Conservation (phyloP, 2,329 filamentous ascomycete genomes). For the Xylaria sp. region DNA sequence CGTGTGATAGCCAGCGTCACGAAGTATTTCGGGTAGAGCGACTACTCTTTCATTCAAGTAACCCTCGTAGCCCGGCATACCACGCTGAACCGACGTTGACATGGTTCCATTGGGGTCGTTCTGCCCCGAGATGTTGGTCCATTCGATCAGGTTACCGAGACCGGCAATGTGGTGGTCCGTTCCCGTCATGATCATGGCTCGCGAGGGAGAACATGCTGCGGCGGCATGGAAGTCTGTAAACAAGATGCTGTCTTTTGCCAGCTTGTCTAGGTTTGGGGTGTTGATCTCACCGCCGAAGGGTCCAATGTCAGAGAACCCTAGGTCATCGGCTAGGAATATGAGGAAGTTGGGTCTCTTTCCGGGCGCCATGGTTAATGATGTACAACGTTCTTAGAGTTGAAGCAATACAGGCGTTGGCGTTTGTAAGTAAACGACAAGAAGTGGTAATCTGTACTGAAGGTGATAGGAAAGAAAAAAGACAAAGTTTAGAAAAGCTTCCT, state of each 20-base stretch:
- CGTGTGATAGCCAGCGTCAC: slow-evolving; percentile 68
- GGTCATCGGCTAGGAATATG: slow-evolving; percentile 67
- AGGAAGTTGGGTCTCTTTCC: slow-evolving; percentile 67
- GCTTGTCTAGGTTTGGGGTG: slow-evolving; percentile 67
- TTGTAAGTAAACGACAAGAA: neutral
- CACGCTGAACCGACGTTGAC: slow-evolving; percentile 58
- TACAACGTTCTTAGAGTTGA: neutral
- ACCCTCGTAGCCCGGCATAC: slow-evolving; percentile 70
- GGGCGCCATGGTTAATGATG: slow-evolving; percentile 39
- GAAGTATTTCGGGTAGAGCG: slow-evolving; percentile 67
- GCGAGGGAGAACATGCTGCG: slow-evolving; percentile 71
- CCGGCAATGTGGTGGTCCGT: slow-evolving; percentile 71
- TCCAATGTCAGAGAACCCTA: slow-evolving; percentile 69
- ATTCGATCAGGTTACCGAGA: slow-evolving; percentile 68
- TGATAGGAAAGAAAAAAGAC: neutral
- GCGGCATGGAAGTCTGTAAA: slow-evolving; percentile 75
- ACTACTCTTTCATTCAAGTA: slow-evolving; percentile 71
- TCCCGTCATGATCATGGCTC: slow-evolving; percentile 74
- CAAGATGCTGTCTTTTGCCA: slow-evolving; percentile 63
- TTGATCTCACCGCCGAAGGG: slow-evolving; percentile 70
- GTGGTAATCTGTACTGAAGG: neutral
- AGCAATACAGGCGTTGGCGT: neutral
- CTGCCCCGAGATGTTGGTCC: slow-evolving; percentile 53
- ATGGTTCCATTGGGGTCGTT: slow-evolving; percentile 49
- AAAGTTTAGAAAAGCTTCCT: neutral